These are phyloP conservation scores for Centella asiatica DNA, from an alignment of 129 eudicot genomes.

Conservation along the genomic window DNA sequence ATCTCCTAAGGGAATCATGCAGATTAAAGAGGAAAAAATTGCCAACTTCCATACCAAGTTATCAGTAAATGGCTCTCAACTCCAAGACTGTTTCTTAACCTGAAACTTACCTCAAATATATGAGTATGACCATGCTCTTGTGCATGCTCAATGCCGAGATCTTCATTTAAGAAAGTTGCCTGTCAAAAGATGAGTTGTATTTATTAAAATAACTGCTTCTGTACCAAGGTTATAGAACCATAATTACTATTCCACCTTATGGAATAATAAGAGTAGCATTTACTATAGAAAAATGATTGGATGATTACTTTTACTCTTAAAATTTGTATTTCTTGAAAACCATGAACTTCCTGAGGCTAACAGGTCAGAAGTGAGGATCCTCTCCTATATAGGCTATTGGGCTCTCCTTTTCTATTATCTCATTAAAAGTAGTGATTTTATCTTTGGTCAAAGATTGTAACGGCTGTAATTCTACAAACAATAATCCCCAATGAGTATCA, in stretches of 20 bases:
- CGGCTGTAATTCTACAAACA: too few species aligned
- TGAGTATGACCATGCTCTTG: slow-evolving; percentile 96
- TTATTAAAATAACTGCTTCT: background rate
- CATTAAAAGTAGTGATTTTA: too few species aligned
- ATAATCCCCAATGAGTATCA: too few species aligned
- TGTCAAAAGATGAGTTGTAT: slow-evolving; percentile 20
- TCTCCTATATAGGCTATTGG: background rate
- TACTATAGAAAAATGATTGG: background rate
- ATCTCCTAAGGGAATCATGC: background rate
- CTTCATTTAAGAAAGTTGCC: slow-evolving; percentile 95
- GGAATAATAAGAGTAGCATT: background rate
- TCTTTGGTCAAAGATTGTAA: too few species aligned
- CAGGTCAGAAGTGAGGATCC: background rate
- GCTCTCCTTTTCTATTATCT: background rate
- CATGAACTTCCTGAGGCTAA: background rate
- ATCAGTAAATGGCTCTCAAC: background rate
- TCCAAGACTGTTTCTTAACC: background rate
- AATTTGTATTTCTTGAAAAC: background rate
- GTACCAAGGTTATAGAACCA: background rate
- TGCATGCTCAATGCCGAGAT: slow-evolving; percentile 66
- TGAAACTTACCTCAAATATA: slow-evolving; percentile 61
- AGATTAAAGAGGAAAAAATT: too few species aligned
- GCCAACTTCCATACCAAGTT: background rate
- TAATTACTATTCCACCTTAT: background rate
- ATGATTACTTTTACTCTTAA: too few species aligned